phyloP scores from a whole-genome alignment of 768 basidiomycete species.

The Leucogyrophana mollusca region DNA sequence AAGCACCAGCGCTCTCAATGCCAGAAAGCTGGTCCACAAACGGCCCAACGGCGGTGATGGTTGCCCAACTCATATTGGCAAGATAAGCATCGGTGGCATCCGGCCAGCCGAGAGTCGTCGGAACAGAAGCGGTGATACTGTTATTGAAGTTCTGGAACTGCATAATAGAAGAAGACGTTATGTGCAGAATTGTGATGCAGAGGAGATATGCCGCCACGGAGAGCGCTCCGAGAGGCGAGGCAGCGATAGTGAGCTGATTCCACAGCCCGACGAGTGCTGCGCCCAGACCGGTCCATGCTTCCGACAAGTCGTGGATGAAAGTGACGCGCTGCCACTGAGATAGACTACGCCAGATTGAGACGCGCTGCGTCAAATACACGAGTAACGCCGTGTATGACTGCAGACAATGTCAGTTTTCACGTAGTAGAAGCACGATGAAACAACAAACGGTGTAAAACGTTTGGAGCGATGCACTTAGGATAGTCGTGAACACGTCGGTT shows the following conservation, averaged over 20 bases:
- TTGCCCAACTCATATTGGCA: not conserved
- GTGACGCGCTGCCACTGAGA: not conserved
- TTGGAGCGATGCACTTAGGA: conserved; percentile 1
- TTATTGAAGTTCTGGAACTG: conserved; percentile 3
- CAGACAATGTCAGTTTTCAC: not conserved
- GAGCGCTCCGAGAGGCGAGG: not conserved
- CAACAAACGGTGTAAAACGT: conserved; percentile 1
- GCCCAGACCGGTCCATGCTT: conserved; percentile 6
- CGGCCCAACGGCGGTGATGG: not conserved
- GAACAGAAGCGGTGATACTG: not conserved
- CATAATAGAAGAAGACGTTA: conserved; percentile 8
- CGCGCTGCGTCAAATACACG: conserved; percentile 3
- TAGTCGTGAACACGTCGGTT: too few species aligned
- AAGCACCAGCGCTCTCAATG: not conserved
- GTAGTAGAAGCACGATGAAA: not conserved
- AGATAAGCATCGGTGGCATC: too few species aligned
- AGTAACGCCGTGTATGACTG: conserved; percentile 4
- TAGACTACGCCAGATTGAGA: not conserved
- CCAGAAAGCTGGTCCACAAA: not conserved
- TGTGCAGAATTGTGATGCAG: conserved; percentile 3
- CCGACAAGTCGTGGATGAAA: conserved; percentile 3
- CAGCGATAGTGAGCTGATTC: not conserved
- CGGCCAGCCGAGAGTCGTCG: not conserved
- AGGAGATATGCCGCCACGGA: conserved; percentile 5
- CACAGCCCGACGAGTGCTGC: conserved; percentile 1